Conservation (phyloP, 768 basidiomycete genomes). For the Candolleomyces aberdarensis region DNA sequence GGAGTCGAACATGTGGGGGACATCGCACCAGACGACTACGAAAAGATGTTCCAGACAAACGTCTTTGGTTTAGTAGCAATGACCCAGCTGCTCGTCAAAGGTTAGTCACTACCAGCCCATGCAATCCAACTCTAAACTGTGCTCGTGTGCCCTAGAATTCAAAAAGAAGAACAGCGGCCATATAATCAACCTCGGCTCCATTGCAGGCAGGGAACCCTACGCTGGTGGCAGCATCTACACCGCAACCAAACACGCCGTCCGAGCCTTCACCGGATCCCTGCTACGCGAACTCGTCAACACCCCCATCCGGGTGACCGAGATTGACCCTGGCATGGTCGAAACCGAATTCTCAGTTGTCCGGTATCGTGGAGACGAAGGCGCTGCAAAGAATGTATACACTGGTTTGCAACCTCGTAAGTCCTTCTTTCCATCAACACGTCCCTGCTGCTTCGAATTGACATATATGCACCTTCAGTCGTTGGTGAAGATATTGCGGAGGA, state of each 20-base stretch:
- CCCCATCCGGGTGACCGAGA: conserved; percentile 89
- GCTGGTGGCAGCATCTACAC: conserved; percentile 90
- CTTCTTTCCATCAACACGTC: neutral
- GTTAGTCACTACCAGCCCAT: conserved; percentile 22
- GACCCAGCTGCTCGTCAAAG: conserved; percentile 70
- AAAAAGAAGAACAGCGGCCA: conserved; percentile 76
- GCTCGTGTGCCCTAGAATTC: conserved; percentile 50
- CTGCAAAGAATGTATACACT: conserved; percentile 88
- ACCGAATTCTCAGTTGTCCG: conserved; percentile 90
- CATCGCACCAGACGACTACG: conserved; percentile 72
- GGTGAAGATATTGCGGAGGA: conserved; percentile 93
- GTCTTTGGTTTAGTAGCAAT: conserved; percentile 84
- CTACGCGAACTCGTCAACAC: conserved; percentile 89
- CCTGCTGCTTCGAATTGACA: neutral
- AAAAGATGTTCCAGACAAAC: conserved; percentile 78
- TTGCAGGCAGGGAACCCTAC: conserved; percentile 87
- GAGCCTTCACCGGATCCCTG: conserved; percentile 80
- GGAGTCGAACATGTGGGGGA: conserved; percentile 87
- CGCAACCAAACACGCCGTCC: conserved; percentile 86
- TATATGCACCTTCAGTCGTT: conserved; percentile 48
- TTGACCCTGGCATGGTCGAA: conserved; percentile 70
- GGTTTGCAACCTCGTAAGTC: conserved; percentile 83
- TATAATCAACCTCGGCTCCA: conserved; percentile 92
- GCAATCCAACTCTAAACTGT: neutral
- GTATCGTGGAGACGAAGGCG: conserved; percentile 77